These are phyloP conservation scores for Leishmania tarentolae DNA, from an alignment of 208 protist genomes.

Conservation along the genomic window DNA sequence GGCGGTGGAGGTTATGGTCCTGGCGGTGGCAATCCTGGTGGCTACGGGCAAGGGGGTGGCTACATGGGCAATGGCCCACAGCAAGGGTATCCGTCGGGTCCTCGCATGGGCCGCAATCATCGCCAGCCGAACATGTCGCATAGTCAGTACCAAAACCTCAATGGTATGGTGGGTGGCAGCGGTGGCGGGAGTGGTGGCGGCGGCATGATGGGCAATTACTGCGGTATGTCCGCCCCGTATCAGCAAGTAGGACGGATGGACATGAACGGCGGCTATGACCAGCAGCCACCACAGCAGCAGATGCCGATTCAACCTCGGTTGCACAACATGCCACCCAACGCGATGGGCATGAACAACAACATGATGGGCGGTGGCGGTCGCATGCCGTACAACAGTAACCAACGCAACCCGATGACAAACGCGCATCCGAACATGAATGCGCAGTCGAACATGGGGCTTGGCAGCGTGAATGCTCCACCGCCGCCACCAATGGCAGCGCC, in stretches of 20 bases:
- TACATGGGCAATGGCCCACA: conserved; percentile 19
- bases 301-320: conserved; percentile 22
- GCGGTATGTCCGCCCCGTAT: conserved; percentile 8
- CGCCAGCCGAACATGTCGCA: conserved; percentile 8
- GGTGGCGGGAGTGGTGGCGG: conserved; percentile 3
- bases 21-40: conserved; percentile 11
- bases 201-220: conserved; percentile 17
- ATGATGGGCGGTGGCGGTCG: conserved; percentile 17
- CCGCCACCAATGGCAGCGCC: conserved; percentile 9
- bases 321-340: conserved; percentile 5
- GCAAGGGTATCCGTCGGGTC: conserved; percentile 14
- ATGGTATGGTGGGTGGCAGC: conserved; percentile 28
- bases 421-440: conserved; percentile 9
- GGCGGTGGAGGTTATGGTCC: conserved; percentile 16
- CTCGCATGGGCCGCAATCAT: conserved; percentile 18
- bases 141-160: conserved; percentile 25
- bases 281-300: conserved; percentile 25
- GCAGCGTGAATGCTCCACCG: conserved; percentile 15
- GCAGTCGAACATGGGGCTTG: conserved; percentile 11
- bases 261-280: conserved; percentile 21
- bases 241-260: conserved; percentile 17
- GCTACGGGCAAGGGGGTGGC: conserved; percentile 18
- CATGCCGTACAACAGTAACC: conserved; percentile 18
- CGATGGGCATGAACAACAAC: conserved; percentile 32
- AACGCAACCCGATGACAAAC: conserved; percentile 6